A percentile compares a stretch with the other conserved stretches of the same genome.
Evolutionary conservation across 495 filamentous ascomycete species (phyloP).

Genomic region (Penicillium silybi): DNA sequence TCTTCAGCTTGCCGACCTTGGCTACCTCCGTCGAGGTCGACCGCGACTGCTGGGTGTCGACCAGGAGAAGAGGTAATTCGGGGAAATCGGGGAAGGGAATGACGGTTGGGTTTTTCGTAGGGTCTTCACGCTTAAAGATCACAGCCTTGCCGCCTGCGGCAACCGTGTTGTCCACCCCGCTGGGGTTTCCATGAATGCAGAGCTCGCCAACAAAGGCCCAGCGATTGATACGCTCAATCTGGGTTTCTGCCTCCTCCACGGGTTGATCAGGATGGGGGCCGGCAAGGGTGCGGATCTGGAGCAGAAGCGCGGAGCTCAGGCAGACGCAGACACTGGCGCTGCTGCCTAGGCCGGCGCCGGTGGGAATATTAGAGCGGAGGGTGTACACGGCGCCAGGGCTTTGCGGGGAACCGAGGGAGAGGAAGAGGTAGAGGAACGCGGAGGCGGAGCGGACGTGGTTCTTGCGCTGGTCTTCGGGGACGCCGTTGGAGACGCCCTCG

Average conservation of each 20-base stretch:
- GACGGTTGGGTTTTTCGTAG: constrained; percentile 71
- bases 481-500: constrained; percentile 58
- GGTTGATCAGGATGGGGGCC: constrained; percentile 90
- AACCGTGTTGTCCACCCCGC: constrained; percentile 97
- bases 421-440: constrained; percentile 88
- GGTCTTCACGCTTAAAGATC: constrained; percentile 78
- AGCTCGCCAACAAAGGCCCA: constrained; percentile 98
- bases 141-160: constrained; percentile 88
- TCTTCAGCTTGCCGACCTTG: constrained; percentile 72
- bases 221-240: constrained; percentile 90
- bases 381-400: constrained; percentile 84
- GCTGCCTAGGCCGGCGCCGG: constrained; percentile 86
- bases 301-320: constrained; percentile 75
- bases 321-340: constrained; percentile 92
- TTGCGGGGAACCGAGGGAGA: constrained; percentile 74
- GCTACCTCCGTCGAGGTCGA: constrained; percentile 80
- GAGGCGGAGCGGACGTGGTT: constrained; percentile 75
- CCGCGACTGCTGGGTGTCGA: constrained; percentile 79
- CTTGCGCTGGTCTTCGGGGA: constrained; percentile 63
- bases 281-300: constrained; percentile 81
- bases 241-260: constrained; percentile 69
- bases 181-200: constrained; percentile 95
- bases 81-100: constrained; percentile 79
- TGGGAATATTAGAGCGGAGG: constrained; percentile 88
- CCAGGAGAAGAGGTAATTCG: constrained; percentile 80